These are phyloP conservation scores for Ophiorrhiza pumila DNA, from an alignment of 257 asterid genomes.

Conservation along the genomic window DNA sequence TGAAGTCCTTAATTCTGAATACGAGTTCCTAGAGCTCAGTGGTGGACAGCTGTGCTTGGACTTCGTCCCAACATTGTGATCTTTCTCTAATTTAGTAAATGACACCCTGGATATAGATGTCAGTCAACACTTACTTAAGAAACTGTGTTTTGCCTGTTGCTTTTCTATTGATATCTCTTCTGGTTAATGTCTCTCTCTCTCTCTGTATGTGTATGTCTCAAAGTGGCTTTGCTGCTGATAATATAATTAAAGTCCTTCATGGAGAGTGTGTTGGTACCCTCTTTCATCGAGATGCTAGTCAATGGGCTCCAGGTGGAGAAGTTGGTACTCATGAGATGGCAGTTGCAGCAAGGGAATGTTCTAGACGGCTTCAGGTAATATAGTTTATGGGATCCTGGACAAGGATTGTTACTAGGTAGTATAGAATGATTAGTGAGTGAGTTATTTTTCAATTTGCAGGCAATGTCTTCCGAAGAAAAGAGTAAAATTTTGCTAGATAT, in stretches of 20 bases:
- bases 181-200: conserved; percentile 13
- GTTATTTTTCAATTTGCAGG: conserved; percentile 32
- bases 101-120: background rate
- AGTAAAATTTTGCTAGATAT: conserved; percentile 55
- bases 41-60: background rate
- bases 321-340: conserved; percentile 61
- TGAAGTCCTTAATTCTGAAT: background rate
- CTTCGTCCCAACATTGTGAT: background rate
- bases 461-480: conserved; percentile 62
- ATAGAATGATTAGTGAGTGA: conserved; percentile 6
- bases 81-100: background rate
- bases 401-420: background rate
- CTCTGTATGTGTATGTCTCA: no score
- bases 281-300: conserved; percentile 66
- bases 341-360: conserved; percentile 72
- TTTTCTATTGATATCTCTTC: background rate
- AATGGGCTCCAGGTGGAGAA: conserved; percentile 51
- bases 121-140: background rate
- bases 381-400: background rate
- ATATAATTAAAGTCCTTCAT: conserved; percentile 55
- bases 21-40: background rate
- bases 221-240: conserved; percentile 62
- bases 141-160: background rate
- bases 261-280: conserved; percentile 73
- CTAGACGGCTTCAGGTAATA: conserved; percentile 60